Evolutionary conservation across 805 yeast genomes (phyloP).

Genomic region (Metschnikowia continentalis): DNA sequence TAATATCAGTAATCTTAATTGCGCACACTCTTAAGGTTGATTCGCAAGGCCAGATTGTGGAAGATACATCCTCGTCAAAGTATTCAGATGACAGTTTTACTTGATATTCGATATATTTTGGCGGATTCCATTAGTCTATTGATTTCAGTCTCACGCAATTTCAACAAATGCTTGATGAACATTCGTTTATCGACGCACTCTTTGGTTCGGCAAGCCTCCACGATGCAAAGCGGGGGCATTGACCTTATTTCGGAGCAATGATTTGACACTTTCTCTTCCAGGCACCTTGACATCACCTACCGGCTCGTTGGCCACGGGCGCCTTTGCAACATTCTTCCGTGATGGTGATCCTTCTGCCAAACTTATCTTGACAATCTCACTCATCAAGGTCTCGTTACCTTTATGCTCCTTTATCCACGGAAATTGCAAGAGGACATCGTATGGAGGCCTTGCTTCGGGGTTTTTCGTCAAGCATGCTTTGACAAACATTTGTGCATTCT

Average conservation of each 20-base stretch:
- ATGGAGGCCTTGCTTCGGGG: conserved; percentile 78
- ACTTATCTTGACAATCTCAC: conserved; percentile 24
- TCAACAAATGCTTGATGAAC: background rate
- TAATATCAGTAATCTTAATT: background rate
- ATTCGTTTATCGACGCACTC: conserved; percentile 10
- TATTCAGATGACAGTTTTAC: background rate
- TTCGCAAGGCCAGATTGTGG: background rate
- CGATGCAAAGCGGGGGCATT: conserved; percentile 43
- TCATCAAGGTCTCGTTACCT: conserved; percentile 30
- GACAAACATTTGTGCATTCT: conserved; percentile 82
- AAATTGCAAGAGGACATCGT: conserved; percentile 67
- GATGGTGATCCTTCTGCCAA: conserved; percentile 8
- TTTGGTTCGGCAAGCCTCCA: conserved; percentile 31
- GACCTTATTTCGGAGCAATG: conserved; percentile 38
- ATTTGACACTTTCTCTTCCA: conserved; percentile 33
- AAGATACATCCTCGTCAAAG: background rate
- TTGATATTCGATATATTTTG: background rate
- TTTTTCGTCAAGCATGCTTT: conserved; percentile 70
- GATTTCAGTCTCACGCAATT: background rate
- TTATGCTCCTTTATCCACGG: conserved; percentile 72
- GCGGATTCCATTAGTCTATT: background rate
- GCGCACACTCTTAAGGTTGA: background rate
- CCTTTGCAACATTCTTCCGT: conserved; percentile 14
- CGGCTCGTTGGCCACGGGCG: conserved; percentile 12
- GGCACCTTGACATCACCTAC: conserved; percentile 5